Evolutionary conservation across 2,329 filamentous ascomycete genomes (phyloP), one percentile per base, ranked within the genome.

Genomic region (Fusarium sp.): DNA sequence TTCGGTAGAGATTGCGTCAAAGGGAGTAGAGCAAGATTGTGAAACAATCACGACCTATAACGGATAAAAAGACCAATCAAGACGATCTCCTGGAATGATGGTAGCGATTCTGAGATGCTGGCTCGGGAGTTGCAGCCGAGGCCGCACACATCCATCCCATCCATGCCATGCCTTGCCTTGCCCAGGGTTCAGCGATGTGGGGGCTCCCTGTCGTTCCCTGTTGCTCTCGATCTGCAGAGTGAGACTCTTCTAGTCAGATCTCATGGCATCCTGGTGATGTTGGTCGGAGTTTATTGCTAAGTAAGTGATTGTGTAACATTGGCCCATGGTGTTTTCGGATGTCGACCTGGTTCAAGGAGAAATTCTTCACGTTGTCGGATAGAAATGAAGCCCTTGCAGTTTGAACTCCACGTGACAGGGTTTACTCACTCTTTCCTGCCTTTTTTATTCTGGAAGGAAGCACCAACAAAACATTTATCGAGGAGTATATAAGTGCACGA

Each of bases 41-140:
- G 63, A 73, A 68, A 27, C 47, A 27, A 29, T 31, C 27, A 52
- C 47, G 27, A 27, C 24, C 27, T 52, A 27, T 27, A 27, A 31
- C 47, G 27, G 47, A 24, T 62, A n/a, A 64, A 45, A 45, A 37
- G 40, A 22, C 52, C 40, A 18, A 56, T 61, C 37, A 58, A 24
- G 62, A 54, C 40, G 29, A 47, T 31, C 52, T 40, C 62, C 16
- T 71, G 65, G 62, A 69, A 69, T 74, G 73, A 37, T 24, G 62
- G 38, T 70, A 35, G 42, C 45, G 56, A 54, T 56, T 70, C 63
- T 35, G 47, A 52, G 47, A 52, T 52, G 47, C 27, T 31, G 47
- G 47, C n/a, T 52, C 47, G 47, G 27, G 47, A 52, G 47, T n/a
- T 29, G 47, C 24, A 52, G 54, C 56, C 27, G 5, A 34, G n/a